Conservation (phyloP, 768 basidiomycete genomes). For the Pisolithus marmoratus region DNA sequence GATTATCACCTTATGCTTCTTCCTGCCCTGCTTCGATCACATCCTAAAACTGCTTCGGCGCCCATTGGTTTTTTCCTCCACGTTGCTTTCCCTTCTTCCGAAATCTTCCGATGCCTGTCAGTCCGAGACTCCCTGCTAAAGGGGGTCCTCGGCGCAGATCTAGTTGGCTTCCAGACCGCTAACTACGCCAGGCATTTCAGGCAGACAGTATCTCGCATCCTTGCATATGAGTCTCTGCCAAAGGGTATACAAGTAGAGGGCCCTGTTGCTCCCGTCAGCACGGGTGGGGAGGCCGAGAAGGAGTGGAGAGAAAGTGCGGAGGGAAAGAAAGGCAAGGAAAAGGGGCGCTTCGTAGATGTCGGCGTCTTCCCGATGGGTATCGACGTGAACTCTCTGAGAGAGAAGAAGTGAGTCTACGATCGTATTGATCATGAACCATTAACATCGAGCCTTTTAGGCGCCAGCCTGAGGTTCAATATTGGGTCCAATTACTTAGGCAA, state of each 20-base stretch:
- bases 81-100: slow-evolving; percentile 91
- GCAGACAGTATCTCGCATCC: slow-evolving; percentile 76
- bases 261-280: slow-evolving; percentile 1
- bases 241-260: slow-evolving; percentile 68
- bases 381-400: slow-evolving; percentile 62
- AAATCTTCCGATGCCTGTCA: slow-evolving; percentile 90
- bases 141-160: slow-evolving; percentile 89
- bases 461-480: slow-evolving; percentile 75
- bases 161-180: slow-evolving; percentile 89
- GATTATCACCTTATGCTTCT: slow-evolving; percentile 97
- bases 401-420: slow-evolving; percentile 48
- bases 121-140: slow-evolving; percentile 71
- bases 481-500: slow-evolving; percentile 74
- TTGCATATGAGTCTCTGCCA: slow-evolving; percentile 75
- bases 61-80: slow-evolving; percentile 88
- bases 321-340: slow-evolving; percentile 1
- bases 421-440: not conserved
- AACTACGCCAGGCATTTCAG: slow-evolving; percentile 80
- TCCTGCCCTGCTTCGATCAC: slow-evolving; percentile 74
- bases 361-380: slow-evolving; percentile 91
- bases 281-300: not conserved
- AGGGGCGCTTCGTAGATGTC: slow-evolving; percentile 71
- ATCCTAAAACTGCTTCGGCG: slow-evolving; percentile 39
- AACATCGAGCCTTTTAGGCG: slow-evolving; percentile 35
- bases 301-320: not conserved